A percentile compares a stretch with the other conserved stretches of the same genome.
These are phyloP conservation scores for Diplodia scrobiculata DNA, from an alignment of 2,329 filamentous ascomycete species.

Conservation along the genomic window DNA sequence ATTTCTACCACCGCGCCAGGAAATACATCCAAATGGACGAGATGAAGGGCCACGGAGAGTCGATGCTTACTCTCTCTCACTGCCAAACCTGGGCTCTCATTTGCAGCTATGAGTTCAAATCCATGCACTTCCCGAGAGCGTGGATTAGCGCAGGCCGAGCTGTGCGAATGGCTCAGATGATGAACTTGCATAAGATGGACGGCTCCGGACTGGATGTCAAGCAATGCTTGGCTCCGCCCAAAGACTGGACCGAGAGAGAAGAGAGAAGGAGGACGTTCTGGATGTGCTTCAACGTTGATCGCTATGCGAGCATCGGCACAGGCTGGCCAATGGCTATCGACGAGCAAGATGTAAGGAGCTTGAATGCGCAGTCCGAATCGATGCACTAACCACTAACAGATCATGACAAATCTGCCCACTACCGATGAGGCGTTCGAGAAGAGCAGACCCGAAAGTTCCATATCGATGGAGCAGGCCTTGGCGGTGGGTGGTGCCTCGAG, in stretches of 20 bases:
- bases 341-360: slow-evolving; percentile 69
- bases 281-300: slow-evolving; percentile 87
- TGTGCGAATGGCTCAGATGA: slow-evolving; percentile 84
- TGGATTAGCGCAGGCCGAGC: slow-evolving; percentile 90
- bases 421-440: slow-evolving; percentile 83
- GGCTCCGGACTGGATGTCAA: slow-evolving; percentile 84
- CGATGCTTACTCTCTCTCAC: slow-evolving; percentile 81
- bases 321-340: slow-evolving; percentile 96
- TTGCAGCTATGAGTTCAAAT: slow-evolving; percentile 87
- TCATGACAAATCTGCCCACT: slow-evolving; percentile 80
- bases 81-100: slow-evolving; percentile 82
- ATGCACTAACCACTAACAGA: slow-evolving; percentile 47
- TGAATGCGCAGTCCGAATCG: not conserved
- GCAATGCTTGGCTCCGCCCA: slow-evolving; percentile 80
- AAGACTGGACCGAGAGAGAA: slow-evolving; percentile 92
- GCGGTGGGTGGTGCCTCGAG: slow-evolving; percentile 70
- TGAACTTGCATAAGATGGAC: slow-evolving; percentile 85
- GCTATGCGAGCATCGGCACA: slow-evolving; percentile 93
- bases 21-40: slow-evolving; percentile 91
- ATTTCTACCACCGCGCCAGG: slow-evolving; percentile 85
- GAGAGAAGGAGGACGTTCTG: slow-evolving; percentile 91
- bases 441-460: slow-evolving; percentile 72
- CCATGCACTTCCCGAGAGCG: slow-evolving; percentile 94
- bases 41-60: slow-evolving; percentile 88
- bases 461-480: slow-evolving; percentile 70